Base-by-base conservation (phyloP, 1,284 basidiomycete species). In the Rhodotorula sp. region DNA sequence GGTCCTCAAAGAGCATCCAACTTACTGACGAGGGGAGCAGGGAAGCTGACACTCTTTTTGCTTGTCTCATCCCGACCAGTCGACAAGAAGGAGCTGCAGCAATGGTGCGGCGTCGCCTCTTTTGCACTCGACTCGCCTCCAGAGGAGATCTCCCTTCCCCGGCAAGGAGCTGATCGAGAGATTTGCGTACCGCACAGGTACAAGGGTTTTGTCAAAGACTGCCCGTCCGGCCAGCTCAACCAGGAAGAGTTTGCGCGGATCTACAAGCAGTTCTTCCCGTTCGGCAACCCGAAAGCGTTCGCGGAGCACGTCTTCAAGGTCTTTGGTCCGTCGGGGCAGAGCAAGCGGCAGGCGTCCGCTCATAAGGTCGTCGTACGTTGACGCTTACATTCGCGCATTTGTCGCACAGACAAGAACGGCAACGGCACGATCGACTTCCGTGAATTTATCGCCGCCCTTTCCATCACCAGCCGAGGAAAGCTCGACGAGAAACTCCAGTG, bases 221-320 rank as follows among this genome's bases (percentile, higher is more conserved):
- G 97, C 82, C 97, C 97, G 0, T 92, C 93, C 7, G 97, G 97
- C 58, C 91, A 94, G 78, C 88, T 99, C 77, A 92, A 98, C 86
- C 97, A 94, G 86, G 85, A 88, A 67, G 95, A 97, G 82, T 99
- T 99, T 83, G 87, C 90, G 80, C 90, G 92, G 81, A 99, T 99
- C 86, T 99, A 99, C 87, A 94, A 95, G 81, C 95, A 99, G 68
- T 97, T 99, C 90, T 98, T 98, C 86, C 95, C 95, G 34, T 99
- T 99, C 79, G 97, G 97, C 69, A 97, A 99, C 82, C 95, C 97
- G 7, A 89, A 85, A 69, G 92, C 97, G 80, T 99, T 99, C 79
- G 94, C 97, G 60, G 93, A 98, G 83, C 97, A 97, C 80, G 97
- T 99, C 77, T 99, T 99, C 86, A 95, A 97, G 79, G 72, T 73